These are phyloP conservation scores for Fusarium armeniacum DNA, from an alignment of 2,329 filamentous ascomycete species.

Conservation along the genomic window DNA sequence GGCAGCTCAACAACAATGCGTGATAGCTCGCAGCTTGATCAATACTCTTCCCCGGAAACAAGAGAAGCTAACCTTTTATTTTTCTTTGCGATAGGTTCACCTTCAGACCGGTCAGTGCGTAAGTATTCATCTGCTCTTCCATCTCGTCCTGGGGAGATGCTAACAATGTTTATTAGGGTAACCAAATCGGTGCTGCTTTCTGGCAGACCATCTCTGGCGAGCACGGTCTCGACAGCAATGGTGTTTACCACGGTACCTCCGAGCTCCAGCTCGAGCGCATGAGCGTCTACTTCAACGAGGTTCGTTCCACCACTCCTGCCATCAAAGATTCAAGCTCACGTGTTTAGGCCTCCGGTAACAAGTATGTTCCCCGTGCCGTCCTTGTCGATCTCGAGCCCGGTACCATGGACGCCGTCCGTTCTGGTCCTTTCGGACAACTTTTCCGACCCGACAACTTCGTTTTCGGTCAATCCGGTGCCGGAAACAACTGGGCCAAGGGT, in stretches of 20 bases:
- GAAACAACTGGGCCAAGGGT: conserved; percentile 99
- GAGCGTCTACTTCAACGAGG: conserved; percentile 98
- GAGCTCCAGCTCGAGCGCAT: conserved; percentile 99
- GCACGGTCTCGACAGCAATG: conserved; percentile 97
- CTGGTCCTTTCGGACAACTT: conserved; percentile 97
- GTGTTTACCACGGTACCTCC: conserved; percentile 98
- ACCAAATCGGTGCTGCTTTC: conserved; percentile 99
- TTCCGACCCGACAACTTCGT: conserved; percentile 99
- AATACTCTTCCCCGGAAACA: conserved; percentile 36
- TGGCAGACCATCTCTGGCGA: conserved; percentile 92
- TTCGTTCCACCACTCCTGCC: conserved; percentile 51
- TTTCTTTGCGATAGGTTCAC: conserved; percentile 84
- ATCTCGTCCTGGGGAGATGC: conserved; percentile 44
- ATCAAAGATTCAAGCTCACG: conserved; percentile 28
- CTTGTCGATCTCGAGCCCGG: conserved; percentile 99
- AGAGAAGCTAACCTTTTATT: conserved; percentile 68
- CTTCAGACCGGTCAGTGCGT: conserved; percentile 99
- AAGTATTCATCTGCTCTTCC: conserved; percentile 55
- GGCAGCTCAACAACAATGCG: conserved; percentile 34
- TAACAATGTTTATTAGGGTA: conserved; percentile 77
- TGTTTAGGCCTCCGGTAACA: conserved; percentile 89
- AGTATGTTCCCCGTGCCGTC: conserved; percentile 99
- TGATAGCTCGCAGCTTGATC: conserved; percentile 30
- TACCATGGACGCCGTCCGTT: conserved; percentile 99
- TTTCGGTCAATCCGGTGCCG: conserved; percentile 98